Conservation (phyloP, 2,329 filamentous ascomycete species). For the Penicillium oxalicum region DNA sequence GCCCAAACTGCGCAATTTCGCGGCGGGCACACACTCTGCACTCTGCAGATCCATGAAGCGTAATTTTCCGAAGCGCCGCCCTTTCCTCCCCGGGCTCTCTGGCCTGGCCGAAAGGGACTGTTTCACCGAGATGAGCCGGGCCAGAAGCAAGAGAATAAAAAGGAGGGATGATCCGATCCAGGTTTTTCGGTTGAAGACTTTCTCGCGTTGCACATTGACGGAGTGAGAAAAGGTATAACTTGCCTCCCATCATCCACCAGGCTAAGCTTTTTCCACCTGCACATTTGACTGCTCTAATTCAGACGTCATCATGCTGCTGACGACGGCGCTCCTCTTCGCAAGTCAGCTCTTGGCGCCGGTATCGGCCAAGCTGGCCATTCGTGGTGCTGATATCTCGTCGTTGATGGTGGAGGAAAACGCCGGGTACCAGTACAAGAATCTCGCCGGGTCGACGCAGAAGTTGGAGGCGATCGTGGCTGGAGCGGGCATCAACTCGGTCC, state of each 20-base stretch:
- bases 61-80: neutral
- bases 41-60: neutral
- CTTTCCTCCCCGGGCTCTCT: no score
- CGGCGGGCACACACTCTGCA: neutral
- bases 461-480: constrained; percentile 59
- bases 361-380: constrained; percentile 53
- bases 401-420: constrained; percentile 56
- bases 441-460: constrained; percentile 47
- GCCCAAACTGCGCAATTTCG: neutral
- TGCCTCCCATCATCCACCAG: neutral
- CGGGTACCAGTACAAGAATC: constrained; percentile 56
- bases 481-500: constrained; percentile 62
- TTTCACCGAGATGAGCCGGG: no score
- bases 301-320: constrained; percentile 7
- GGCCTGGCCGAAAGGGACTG: no score
- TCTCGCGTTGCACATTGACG: no score
- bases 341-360: constrained; percentile 14
- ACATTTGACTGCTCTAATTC: neutral
- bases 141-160: no score
- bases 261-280: no score
- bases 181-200: no score
- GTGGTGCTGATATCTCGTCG: constrained; percentile 67
- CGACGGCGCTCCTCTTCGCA: constrained; percentile 12
- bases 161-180: no score
- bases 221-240: no score